Evolutionary conservation across 225 moss, liverwort and hornwort species (phyloP).

Genomic region (Lunularia cruciata): DNA sequence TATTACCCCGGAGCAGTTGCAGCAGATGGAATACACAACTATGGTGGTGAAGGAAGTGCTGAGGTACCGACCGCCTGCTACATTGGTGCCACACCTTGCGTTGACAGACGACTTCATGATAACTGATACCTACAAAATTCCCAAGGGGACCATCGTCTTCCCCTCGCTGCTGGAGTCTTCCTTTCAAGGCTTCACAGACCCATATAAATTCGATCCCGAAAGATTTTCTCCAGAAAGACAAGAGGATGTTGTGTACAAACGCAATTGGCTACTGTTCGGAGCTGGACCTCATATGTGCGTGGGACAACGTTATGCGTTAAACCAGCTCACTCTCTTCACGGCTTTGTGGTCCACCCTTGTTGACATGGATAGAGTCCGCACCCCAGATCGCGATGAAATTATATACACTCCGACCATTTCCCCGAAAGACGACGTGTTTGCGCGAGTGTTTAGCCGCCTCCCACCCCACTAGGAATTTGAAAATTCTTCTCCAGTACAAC

Average conservation of each 20-base stretch:
- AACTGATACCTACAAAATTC: constrained; percentile 60
- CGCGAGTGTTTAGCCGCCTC: neutral
- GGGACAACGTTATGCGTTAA: constrained; percentile 65
- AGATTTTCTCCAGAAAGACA: constrained; percentile 55
- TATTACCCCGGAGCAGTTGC: constrained; percentile 49
- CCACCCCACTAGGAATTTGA: neutral
- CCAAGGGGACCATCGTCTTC: constrained; percentile 64
- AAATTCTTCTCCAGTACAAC: neutral
- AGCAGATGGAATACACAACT: constrained; percentile 64
- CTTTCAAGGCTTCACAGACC: constrained; percentile 64
- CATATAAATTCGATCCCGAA: constrained; percentile 59
- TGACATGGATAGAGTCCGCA: constrained; percentile 42
- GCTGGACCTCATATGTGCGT: constrained; percentile 64
- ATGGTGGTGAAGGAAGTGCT: constrained; percentile 69
- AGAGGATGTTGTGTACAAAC: constrained; percentile 58
- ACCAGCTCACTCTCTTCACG: constrained; percentile 59
- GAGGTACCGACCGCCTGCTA: constrained; percentile 55
- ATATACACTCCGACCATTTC: constrained; percentile 62
- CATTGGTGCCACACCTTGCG: constrained; percentile 60
- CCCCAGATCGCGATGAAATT: constrained; percentile 56
- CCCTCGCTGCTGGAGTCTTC: constrained; percentile 64
- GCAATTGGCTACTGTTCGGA: constrained; percentile 66
- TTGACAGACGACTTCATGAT: constrained; percentile 41
- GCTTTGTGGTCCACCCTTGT: constrained; percentile 47
- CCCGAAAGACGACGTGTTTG: constrained; percentile 59